Percentiles rank a stretch among this genome's conserved stretches.
phyloP scores from a whole-genome alignment of 805 yeast genomes.

The Teunomyces kruisii region DNA sequence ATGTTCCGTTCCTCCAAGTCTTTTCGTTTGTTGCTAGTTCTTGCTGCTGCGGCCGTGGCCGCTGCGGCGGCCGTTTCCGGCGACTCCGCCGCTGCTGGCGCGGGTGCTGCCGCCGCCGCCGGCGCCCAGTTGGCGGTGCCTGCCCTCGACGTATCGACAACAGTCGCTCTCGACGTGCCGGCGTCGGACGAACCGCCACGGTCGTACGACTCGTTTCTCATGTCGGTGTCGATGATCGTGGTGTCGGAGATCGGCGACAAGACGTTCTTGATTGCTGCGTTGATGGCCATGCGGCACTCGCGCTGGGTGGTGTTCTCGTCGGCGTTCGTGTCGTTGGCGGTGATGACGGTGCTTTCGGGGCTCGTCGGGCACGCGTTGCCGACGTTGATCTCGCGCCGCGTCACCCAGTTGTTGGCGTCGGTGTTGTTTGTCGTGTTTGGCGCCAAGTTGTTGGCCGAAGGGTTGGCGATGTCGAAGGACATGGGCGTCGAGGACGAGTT shows the following conservation, averaged over 20 bases:
- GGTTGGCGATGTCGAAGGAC: conserved; percentile 73
- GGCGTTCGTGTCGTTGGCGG: conserved; percentile 77
- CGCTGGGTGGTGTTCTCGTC: conserved; percentile 83
- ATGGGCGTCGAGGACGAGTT: conserved; percentile 92
- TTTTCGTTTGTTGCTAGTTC: background rate
- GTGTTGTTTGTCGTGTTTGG: conserved; percentile 82
- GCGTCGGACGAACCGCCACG: conserved; percentile 1
- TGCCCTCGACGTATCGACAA: background rate
- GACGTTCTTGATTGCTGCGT: conserved; percentile 93
- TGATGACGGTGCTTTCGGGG: conserved; percentile 93
- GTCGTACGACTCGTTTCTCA: conserved; percentile 55
- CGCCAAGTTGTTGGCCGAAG: conserved; percentile 71
- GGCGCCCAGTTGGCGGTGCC: background rate
- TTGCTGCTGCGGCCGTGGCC: background rate
- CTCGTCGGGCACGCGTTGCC: conserved; percentile 91
- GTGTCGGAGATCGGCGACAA: conserved; percentile 98
- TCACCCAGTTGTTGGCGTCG: conserved; percentile 82
- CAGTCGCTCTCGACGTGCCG: background rate
- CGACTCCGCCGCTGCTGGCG: background rate
- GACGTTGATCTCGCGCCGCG: conserved; percentile 70
- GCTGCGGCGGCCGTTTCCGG: background rate
- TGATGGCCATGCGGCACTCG: conserved; percentile 96
- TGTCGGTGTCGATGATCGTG: conserved; percentile 87
- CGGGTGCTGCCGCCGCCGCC: too few relatives aligned
- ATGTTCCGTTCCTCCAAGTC: background rate